Conservation (phyloP, 2,329 filamentous ascomycete genomes). For the Phialemoniopsis sp. region DNA sequence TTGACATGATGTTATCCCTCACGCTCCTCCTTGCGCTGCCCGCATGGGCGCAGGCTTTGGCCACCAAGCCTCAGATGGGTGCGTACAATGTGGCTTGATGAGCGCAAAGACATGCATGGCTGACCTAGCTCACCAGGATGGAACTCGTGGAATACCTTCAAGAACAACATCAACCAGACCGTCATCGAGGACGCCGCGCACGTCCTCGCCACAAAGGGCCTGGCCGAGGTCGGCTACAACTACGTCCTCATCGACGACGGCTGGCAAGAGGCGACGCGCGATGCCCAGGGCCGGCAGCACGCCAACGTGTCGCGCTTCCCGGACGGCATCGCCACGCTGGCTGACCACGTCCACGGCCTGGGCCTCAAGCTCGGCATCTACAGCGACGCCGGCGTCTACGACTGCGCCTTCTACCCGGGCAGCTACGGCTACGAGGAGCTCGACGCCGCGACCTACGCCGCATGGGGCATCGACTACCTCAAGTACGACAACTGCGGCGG, state of each 20-base stretch:
- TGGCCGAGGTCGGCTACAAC: conserved; percentile 8
- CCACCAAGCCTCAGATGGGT: no score
- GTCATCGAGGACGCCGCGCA: conserved; percentile 11
- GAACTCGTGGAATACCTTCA: conserved; percentile 15
- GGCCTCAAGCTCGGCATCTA: conserved; percentile 51
- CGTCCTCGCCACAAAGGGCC: conserved; percentile 6
- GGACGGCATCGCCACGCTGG: conserved; percentile 32
- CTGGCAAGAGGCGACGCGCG: conserved; percentile 11
- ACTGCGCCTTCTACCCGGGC: conserved; percentile 28
- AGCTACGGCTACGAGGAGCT: conserved; percentile 35
- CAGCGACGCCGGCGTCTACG: conserved; percentile 36
- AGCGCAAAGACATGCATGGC: no score
- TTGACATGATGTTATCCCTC: no score
- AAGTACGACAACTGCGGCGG: conserved; percentile 54
- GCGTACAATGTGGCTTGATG: no score
- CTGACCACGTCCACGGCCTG: conserved; percentile 39
- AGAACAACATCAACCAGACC: conserved; percentile 11
- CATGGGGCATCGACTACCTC: conserved; percentile 47
- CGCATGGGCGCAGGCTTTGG: no score
- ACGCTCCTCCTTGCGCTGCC: no score
- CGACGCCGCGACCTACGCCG: conserved; percentile 47
- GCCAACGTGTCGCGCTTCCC: not conserved
- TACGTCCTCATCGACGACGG: conserved; percentile 15
- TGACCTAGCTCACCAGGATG: no score
- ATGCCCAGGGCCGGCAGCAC: not conserved